Evolutionary conservation across 2,329 filamentous ascomycete genomes (phyloP).

Genomic region (Fusarium sp.): DNA sequence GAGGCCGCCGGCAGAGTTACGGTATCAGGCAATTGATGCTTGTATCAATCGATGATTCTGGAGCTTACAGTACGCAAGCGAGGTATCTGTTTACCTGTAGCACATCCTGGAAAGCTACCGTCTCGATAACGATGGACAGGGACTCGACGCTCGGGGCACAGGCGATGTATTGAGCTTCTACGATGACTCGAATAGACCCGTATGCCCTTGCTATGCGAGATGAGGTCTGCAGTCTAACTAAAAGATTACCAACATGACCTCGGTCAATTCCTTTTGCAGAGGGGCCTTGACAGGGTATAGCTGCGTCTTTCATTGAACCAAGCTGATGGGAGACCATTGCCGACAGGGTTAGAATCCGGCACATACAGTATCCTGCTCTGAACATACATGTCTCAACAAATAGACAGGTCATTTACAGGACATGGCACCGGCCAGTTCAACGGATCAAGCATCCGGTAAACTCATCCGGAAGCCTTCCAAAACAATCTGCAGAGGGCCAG

Average conservation of each 20-base stretch:
- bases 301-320: conserved; percentile 29
- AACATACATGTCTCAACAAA: neutral
- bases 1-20: neutral
- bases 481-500: conserved; percentile 33
- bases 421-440: conserved; percentile 20
- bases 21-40: conserved; percentile 18
- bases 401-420: conserved; percentile 21
- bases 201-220: conserved; percentile 20
- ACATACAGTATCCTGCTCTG: neutral
- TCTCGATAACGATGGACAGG: conserved; percentile 3
- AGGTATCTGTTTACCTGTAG: neutral
- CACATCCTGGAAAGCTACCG: neutral
- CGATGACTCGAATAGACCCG: conserved; percentile 10
- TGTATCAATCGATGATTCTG: neutral
- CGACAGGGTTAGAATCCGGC: conserved; percentile 6
- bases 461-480: conserved; percentile 9
- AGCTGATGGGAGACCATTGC: conserved; percentile 35
- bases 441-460: conserved; percentile 19
- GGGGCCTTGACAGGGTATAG: conserved; percentile 11
- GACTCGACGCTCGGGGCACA: conserved; percentile 5
- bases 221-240: conserved; percentile 9
- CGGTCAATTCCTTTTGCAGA: conserved; percentile 18
- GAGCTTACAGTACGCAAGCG: conserved; percentile 2
- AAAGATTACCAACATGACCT: conserved; percentile 5
- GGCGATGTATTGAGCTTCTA: conserved; percentile 3